Base-by-base conservation (phyloP, 164 flowering plant species). In the Vitis rotundifolia region DNA sequence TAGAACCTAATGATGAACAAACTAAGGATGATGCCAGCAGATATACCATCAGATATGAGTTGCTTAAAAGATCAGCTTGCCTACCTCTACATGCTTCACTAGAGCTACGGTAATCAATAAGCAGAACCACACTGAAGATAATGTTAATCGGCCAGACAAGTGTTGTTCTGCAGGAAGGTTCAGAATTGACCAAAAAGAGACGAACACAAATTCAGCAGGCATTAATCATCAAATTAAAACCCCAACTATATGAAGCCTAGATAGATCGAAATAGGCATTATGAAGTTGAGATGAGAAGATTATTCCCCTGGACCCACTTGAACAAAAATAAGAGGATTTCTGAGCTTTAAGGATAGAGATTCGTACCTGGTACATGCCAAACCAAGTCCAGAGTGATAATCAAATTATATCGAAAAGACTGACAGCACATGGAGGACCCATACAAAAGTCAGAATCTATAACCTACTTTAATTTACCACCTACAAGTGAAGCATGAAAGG, bases 371-470 rank as follows among this genome's bases (percentile, higher is more conserved):
- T 29, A 48, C 49, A 26, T 68, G 66, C 51, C 49, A 63, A 59
- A 65, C 48, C 68, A 77, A 66, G 67, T 70, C 49, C 65, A 61
- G 73, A 69, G 64, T 50, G 75, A 67, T 66, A 67, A 50, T 56
- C 60, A 71, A 62, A 73, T 55, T 76, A 56, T 56, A 54, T 63
- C 28, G 77, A 56, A 59, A 70, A 29, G 73, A 75, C 71, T 18
- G 76, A 70, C 66, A 63, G 74, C 77, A 70, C 52, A 70, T 63
- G 60, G 26, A 76, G 71, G 74, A 66, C 71, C 73, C 70, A 67
- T 15, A 19, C 19, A 12, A 58, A 70, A 67, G 73, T 79, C 63
- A 70, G 68, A 22, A 48, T 31, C 11, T 66, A 62, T 53, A 60
- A 48, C 58, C 68, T 63, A 61, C 44, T 73, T 58, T 69, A 9